phyloP scores from a whole-genome alignment of 495 filamentous ascomycete species.

The Aspergillus heteromorphus region DNA sequence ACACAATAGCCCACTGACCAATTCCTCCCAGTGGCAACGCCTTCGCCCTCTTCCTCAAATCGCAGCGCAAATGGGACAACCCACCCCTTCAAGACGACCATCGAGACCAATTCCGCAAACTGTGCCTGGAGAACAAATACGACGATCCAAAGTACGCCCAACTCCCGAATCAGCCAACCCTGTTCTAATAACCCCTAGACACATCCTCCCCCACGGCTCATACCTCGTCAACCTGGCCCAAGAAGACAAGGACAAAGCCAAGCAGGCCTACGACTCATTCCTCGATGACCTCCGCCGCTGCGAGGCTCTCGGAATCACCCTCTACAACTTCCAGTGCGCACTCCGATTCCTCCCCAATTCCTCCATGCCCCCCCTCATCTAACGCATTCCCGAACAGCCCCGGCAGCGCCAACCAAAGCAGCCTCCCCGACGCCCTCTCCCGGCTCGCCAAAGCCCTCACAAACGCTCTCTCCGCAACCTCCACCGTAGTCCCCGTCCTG shows the following conservation, averaged over 20 bases:
- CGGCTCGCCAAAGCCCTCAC: constrained; percentile 78
- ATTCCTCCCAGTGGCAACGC: constrained; percentile 62
- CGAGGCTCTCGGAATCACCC: constrained; percentile 76
- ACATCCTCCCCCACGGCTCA: constrained; percentile 85
- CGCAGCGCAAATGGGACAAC: constrained; percentile 90
- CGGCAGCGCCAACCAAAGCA: constrained; percentile 64
- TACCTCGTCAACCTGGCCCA: constrained; percentile 96
- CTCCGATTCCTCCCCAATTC: background rate
- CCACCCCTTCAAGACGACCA: constrained; percentile 67
- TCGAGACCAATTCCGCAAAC: constrained; percentile 57
- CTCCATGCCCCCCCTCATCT: background rate
- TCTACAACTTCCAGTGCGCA: constrained; percentile 90
- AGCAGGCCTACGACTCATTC: constrained; percentile 83
- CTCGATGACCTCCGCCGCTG: constrained; percentile 85
- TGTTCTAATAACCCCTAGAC: constrained; percentile 29
- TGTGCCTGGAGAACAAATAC: constrained; percentile 66
- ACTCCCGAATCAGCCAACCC: background rate
- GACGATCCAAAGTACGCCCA: constrained; percentile 51
- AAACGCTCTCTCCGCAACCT: constrained; percentile 68
- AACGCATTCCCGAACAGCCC: constrained; percentile 44
- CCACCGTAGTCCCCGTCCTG: constrained; percentile 70
- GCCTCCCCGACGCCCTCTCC: constrained; percentile 61
- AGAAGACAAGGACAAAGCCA: constrained; percentile 66
- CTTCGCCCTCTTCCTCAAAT: constrained; percentile 92
- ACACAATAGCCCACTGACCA: constrained; percentile 10